Percentiles rank a stretch among this genome's conserved stretches.
These are phyloP conservation scores for Hypsizygus ulmarius DNA, from an alignment of 1,284 basidiomycete genomes.

Conservation along the genomic window DNA sequence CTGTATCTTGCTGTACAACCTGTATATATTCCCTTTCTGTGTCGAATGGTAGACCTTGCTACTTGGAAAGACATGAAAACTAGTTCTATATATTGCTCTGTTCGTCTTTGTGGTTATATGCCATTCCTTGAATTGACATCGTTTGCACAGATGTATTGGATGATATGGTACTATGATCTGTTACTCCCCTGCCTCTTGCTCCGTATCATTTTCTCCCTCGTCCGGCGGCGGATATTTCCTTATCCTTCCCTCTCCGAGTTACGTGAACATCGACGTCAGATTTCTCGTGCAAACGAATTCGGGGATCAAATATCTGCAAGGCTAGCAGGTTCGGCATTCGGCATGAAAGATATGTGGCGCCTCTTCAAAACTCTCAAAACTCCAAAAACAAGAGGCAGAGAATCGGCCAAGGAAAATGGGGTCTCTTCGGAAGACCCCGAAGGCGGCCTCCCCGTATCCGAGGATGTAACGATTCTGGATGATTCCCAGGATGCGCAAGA, in stretches of 20 bases:
- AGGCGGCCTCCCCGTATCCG: constrained; percentile 11
- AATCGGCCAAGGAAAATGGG: constrained; percentile 24
- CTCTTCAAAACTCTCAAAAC: constrained; percentile 42
- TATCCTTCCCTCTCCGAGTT: constrained; percentile 57
- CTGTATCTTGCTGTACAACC: constrained; percentile 53
- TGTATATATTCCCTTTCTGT: constrained; percentile 45
- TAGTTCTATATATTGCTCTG: constrained; percentile 50
- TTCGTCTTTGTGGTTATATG: constrained; percentile 32
- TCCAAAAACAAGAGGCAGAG: constrained; percentile 27
- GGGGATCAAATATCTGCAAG: constrained; percentile 46
- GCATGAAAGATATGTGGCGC: constrained; percentile 52
- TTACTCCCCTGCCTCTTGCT: constrained; percentile 51
- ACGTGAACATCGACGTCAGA: constrained; percentile 45
- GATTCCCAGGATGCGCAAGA: constrained; percentile 32
- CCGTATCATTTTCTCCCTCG: constrained; percentile 45
- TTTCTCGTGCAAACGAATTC: constrained; percentile 49
- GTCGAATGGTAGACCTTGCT: constrained; percentile 42
- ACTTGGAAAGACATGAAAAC: constrained; percentile 50
- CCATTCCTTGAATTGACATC: constrained; percentile 10
- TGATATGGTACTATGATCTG: constrained; percentile 58
- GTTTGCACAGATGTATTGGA: constrained; percentile 52
- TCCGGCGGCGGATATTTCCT: constrained; percentile 47
- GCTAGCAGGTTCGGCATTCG: constrained; percentile 44
- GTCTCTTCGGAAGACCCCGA: constrained; percentile 15
- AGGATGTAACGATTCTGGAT: constrained; percentile 32